Evolutionary conservation across 257 asterid species (phyloP).

Genomic region (Solanum chmielewskii): DNA sequence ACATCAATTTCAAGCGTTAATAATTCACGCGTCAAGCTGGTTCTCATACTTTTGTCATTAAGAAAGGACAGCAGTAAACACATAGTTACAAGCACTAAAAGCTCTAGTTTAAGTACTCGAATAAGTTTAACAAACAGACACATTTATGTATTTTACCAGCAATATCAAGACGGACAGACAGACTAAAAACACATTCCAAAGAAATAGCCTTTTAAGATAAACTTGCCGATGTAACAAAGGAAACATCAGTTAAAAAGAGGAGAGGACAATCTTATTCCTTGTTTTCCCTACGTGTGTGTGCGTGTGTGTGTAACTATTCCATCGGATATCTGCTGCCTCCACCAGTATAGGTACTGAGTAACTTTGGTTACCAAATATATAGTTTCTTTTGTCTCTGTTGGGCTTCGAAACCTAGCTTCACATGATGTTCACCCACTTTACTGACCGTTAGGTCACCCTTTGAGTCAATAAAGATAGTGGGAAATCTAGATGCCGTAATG

Average conservation of each 20-base stretch:
- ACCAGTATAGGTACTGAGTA: neutral
- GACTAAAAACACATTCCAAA: neutral
- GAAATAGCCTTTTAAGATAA: neutral
- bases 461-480: neutral
- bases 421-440: neutral
- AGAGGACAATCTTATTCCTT: neutral
- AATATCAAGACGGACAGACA: neutral
- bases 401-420: neutral
- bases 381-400: neutral
- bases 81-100: neutral
- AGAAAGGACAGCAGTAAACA: neutral
- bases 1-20: neutral
- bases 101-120: neutral
- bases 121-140: neutral
- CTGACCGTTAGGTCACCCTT: neutral
- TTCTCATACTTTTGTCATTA: neutral
- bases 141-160: neutral
- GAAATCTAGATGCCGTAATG: neutral
- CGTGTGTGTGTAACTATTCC: neutral
- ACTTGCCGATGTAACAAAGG: neutral
- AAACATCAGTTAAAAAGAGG: neutral
- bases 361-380: neutral
- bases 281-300: neutral
- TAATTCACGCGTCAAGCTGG: neutral
- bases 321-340: neutral